A percentile compares a stretch with the other conserved stretches of the same genome.
Conservation (phyloP, 805 yeast species). For the Saccharomycopsis sp. region DNA sequence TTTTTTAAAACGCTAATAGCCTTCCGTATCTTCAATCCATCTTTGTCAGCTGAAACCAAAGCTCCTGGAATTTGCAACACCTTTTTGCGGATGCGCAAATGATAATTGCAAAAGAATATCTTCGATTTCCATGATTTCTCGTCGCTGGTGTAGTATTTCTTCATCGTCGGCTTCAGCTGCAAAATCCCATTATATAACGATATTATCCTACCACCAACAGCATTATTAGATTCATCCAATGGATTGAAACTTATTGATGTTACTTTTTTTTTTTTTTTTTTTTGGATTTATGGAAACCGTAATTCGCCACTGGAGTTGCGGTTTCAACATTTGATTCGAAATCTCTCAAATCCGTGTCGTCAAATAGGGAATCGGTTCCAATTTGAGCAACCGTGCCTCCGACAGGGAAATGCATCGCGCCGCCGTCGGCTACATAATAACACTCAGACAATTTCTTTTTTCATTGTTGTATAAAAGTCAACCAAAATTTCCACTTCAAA, state of each 20-base stretch:
- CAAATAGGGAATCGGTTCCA: too few relatives aligned
- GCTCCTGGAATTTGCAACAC: conserved; percentile 98
- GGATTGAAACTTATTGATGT: conserved; percentile 95
- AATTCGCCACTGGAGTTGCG: conserved; percentile 78
- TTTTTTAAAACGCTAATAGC: conserved; percentile 94
- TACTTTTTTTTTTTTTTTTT: too few relatives aligned
- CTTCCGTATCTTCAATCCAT: conserved; percentile 93
- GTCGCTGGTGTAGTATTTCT: conserved; percentile 80
- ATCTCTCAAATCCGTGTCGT: conserved; percentile 91
- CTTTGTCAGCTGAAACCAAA: conserved; percentile 89
- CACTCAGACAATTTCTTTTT: too few relatives aligned
- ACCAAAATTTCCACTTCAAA: too few relatives aligned
- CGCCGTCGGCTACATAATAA: too few relatives aligned
- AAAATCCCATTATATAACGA: conserved; percentile 95
- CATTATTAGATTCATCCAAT: conserved; percentile 88
- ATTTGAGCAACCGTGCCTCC: too few relatives aligned
- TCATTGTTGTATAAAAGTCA: too few relatives aligned
- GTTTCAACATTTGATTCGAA: conserved; percentile 47
- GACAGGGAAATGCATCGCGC: too few relatives aligned
- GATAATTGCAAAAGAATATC: conserved; percentile 93
- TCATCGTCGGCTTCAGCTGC: conserved; percentile 99
- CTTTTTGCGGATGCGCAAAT: conserved; percentile 97
- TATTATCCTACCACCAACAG: conserved; percentile 92
- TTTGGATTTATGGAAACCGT: conserved; percentile 93
- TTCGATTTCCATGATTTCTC: conserved; percentile 69